Evolutionary conservation across 768 basidiomycete species (phyloP), one percentile per base, ranked within the genome.

Genomic region (Mycena olivaceomarginata): DNA sequence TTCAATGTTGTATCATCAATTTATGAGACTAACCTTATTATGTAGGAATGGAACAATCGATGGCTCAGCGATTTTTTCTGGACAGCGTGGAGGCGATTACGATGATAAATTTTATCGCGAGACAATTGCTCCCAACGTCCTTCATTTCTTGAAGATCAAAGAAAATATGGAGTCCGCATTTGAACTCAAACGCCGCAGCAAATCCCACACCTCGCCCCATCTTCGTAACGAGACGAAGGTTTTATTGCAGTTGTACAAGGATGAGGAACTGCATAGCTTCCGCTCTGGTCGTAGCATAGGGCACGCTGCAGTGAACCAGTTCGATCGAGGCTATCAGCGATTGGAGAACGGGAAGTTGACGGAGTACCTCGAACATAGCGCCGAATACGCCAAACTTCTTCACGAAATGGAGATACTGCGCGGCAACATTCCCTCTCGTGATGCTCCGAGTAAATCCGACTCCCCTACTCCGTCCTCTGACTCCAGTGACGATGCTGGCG

Each of bases 121-220:
- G 11, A 78, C 80, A 0, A 62, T 83, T 22, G 77, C 83, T 6
- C 83, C 81, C 1, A 83, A 85, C 57, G 77, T 83, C 31, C 62
- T 70, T 6, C 76, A 75, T 60, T 79, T 84, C 37, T 46, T 80
- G 2, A 67, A 75, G 13, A 72, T 84, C 22, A 82, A 82, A 51
- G 81, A 82, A 31, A 77, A 80, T 41, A 73, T 82, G 20, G 78
- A 80, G 67, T 65, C 71, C 16, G 80, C 80, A 2, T 78, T 80
- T 37, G 76, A 67, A 5, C 69, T 82, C 0, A 56, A 48, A 6
- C 65, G 57, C 13, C 74, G 75, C 12, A 62, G 75, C 0, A 78
- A 80, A 37, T 25, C 75, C 2, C 83, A 84, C 67, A 74, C 77
- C 2, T 74, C 74, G 0, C 80, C 82, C 20, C 81, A 82, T 65